Evolutionary conservation across 2,329 filamentous ascomycete species (phyloP), one percentile per base, ranked within the genome.

Genomic region (Phyllosticta citribraziliensis): DNA sequence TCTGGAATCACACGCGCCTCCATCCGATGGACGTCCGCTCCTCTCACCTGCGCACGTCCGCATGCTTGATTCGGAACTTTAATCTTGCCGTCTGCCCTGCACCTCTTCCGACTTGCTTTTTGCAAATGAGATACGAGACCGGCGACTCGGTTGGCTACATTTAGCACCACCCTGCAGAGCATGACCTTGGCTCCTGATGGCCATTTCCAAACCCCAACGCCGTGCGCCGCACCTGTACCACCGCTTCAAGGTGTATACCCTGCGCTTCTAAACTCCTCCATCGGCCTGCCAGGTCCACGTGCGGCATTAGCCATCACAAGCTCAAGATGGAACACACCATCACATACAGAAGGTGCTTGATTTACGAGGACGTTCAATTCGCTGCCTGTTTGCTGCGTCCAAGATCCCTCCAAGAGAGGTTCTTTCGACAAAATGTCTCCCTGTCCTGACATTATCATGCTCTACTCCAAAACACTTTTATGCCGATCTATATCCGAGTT

Each of bases 211-310:
- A 40, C 35, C 58, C 24, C 20, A 19, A 20, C 19, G 33, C 58
- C 58, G 25, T 56, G 58, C 40, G 58, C 58, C 58, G 40, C 40
- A 47, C 40, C 40, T 47, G 40, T 47, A 47, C 40, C 40, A 47
- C 40, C 40, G 12, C 40, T 17, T 47, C 40, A 47, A n/a, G n/a
- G 17, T n/a, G 9, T 10, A 30, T 30, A 30, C 27, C 27, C 27
- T 30, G 27, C 27, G 1, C 22, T 27, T 50, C 19, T 61, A 47
- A 61, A 53, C 55, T 55, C 14, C 59, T 55, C 25, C 53, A 50
- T 56, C 59, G 47, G 57, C 54, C 59, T 57, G 51, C 52, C 40
- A 40, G 20, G 30, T 51, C 59, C 59, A 61, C 59, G 59, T 61
- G 59, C 54, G 30, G 47, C 55, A 50, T 61, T 61, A 57, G 59